Evolutionary conservation across 1,284 basidiomycete species (phyloP), one percentile per base, ranked within the genome.

Genomic region (Testicularia cyperi): DNA sequence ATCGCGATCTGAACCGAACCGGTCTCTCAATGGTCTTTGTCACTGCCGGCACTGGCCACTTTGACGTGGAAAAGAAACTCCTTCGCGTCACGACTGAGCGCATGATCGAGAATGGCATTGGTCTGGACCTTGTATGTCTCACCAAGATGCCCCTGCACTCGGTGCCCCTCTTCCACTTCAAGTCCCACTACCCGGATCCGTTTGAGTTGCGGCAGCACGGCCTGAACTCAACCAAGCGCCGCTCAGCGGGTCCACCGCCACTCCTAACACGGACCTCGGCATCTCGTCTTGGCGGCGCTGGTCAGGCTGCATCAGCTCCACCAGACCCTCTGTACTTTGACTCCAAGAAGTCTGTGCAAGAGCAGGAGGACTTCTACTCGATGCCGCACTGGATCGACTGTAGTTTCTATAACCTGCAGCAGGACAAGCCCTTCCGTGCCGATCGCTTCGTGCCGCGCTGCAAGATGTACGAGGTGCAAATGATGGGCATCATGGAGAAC

Each of bases 1-100:
- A 98, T 75, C 87, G 94, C 19, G 95, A 95, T 34, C 80, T 98
- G 5, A 90, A 88, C 7, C 81, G 92, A n/a, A 97, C 94, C 0
- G 95, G 94, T 20, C 79, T 88, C 2, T 85, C 86, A 8, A 87
- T 89, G 12, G 84, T 92, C 29, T 78, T 98, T 38, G 84, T 98
- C 55, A 94, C 92, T 1, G 91, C 92, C 0, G 95, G 95, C 1
- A 92, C 92, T 3, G 92, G 91, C 2, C 90, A 91, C 76, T 98
- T 92, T 75, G 85, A 87, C 18, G 95, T 96, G 3, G 86, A 88
- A 58, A 96, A 96, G 77, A 84, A 86, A 54, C 83, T 97, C 2
- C 81, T 99, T 7, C 85, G 92, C 5, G 78, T 97, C 57, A 97
- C 94, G 0, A 96, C 92, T 0, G 91, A 90, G 39, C 84, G 95